These are phyloP conservation scores for Podaxis sp. DNA, from an alignment of 768 basidiomycete species.

Conservation along the genomic window DNA sequence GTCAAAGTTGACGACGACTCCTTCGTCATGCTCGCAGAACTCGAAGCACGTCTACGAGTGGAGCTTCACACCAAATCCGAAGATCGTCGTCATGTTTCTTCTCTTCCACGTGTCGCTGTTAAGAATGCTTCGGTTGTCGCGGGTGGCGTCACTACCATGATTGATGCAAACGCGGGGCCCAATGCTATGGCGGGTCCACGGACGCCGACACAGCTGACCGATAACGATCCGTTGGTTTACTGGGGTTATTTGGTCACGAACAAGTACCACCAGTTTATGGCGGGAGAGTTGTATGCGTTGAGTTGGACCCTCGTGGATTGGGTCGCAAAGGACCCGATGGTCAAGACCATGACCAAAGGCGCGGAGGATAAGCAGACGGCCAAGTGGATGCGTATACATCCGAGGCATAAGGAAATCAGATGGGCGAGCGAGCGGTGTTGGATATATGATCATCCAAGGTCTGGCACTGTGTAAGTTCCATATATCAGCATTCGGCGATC, in stretches of 20 bases:
- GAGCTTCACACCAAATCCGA: constrained; percentile 55
- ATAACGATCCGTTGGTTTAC: constrained; percentile 72
- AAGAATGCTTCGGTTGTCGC: background rate
- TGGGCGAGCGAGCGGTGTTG: constrained; percentile 94
- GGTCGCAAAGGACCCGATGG: constrained; percentile 71
- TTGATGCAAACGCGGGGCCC: background rate
- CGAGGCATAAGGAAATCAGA: constrained; percentile 71
- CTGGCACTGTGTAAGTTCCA: constrained; percentile 80
- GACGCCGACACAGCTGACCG: constrained; percentile 13
- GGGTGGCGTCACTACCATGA: background rate
- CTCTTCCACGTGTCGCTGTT: constrained; percentile 2
- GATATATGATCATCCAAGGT: constrained; percentile 97
- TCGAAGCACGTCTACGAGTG: constrained; percentile 85
- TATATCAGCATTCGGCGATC: constrained; percentile 4
- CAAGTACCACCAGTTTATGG: constrained; percentile 89
- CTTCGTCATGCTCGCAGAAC: constrained; percentile 91
- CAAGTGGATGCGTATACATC: constrained; percentile 90
- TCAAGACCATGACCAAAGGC: constrained; percentile 69
- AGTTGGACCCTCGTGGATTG: constrained; percentile 88
- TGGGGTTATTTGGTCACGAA: constrained; percentile 93
- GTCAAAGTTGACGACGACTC: constrained; percentile 96
- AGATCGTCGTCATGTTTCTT: constrained; percentile 14
- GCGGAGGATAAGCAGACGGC: constrained; percentile 94
- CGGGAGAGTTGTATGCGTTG: constrained; percentile 88
- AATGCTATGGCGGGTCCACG: constrained; percentile 11